Conservation (phyloP, 2,329 filamentous ascomycete species). For the Xylaria sp. region DNA sequence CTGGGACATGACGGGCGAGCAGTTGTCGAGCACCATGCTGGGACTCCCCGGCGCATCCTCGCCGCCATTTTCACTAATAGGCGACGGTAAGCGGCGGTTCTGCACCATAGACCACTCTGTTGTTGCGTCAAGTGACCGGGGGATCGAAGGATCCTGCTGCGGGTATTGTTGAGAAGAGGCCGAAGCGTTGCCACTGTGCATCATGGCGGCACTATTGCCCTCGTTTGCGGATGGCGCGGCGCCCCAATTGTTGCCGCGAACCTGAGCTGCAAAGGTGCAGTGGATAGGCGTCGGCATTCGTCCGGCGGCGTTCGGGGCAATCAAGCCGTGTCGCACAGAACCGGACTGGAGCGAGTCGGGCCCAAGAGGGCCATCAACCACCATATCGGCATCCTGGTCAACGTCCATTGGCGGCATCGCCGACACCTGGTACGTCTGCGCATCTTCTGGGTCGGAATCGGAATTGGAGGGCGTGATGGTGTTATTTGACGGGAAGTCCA, state of each 20-base stretch:
- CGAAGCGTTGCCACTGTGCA: constrained; percentile 32
- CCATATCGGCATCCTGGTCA: constrained; percentile 64
- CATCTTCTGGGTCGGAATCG: constrained; percentile 55
- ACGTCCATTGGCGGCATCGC: constrained; percentile 45
- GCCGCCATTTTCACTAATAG: constrained; percentile 65
- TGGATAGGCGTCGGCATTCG: constrained; percentile 70
- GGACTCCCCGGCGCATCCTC: constrained; percentile 57
- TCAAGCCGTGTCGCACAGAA: constrained; percentile 48
- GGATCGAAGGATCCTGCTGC: constrained; percentile 56
- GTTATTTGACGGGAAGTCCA: constrained; percentile 43
- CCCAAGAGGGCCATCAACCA: constrained; percentile 52
- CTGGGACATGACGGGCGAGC: constrained; percentile 47
- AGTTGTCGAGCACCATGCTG: constrained; percentile 54
- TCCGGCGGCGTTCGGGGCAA: constrained; percentile 52
- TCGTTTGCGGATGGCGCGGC: constrained; percentile 40
- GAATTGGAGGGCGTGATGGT: constrained; percentile 55
- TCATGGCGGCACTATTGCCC: constrained; percentile 47
- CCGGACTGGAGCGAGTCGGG: constrained; percentile 47
- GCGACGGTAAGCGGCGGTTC: constrained; percentile 65
- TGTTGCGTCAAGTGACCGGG: constrained; percentile 58
- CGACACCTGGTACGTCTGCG: constrained; percentile 42
- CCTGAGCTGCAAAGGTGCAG: constrained; percentile 65
- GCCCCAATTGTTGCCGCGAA: constrained; percentile 63
- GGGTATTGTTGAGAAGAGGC: constrained; percentile 49
- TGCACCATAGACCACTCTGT: constrained; percentile 64